Evolutionary conservation across 495 filamentous ascomycete genomes (phyloP), one percentile per base, ranked within the genome.

Genomic region (Neurospora sp.): DNA sequence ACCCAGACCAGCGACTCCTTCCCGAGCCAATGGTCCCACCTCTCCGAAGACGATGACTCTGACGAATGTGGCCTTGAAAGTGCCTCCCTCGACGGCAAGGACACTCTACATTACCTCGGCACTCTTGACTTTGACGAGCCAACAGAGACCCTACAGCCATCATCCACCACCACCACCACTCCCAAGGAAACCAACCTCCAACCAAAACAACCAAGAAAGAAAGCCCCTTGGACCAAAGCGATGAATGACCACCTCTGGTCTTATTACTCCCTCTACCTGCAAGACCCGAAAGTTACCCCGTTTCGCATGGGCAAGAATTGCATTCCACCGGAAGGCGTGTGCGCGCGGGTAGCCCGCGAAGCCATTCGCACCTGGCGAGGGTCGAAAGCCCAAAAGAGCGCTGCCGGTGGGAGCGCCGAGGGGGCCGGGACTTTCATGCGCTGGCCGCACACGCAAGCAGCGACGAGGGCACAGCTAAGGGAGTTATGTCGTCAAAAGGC

Each of bases 211-310:
- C 1, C 48, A 14, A 59, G 53, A 53, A 80, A 84, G 71, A 87
- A 83, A 74, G 84, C 83, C 8, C 84, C 84, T 2, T 99, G 94
- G 94, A 96, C 92, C 3, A 87, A 90, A 65, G 91, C 93, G 22
- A 96, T 97, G 93, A 94, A 94, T 81, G 89, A 91, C 42, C 96
- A 99, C 78, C 82, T 99, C 39, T 98, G 96, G 96, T 89, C 92
- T 41, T 94, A 92, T 3, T 98, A 97, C 78, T 84, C 92, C 75
- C 80, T 92, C 10, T 99, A 97, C 78, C 84, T 98, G 12, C 91
- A 94, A 75, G 94, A 98, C 79, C 94, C 96, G 40, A 94, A 91
- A 10, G 91, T 97, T 38, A 99, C 96, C 2, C 96, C 96, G 0
- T 95, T 98, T 83, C 94, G 94, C 76, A 91, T 93, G 83, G 88